A percentile compares a stretch with the other conserved stretches of the same genome.
phyloP scores from a whole-genome alignment of 1,139 yeast genomes.

The Lodderomyces margitis region DNA sequence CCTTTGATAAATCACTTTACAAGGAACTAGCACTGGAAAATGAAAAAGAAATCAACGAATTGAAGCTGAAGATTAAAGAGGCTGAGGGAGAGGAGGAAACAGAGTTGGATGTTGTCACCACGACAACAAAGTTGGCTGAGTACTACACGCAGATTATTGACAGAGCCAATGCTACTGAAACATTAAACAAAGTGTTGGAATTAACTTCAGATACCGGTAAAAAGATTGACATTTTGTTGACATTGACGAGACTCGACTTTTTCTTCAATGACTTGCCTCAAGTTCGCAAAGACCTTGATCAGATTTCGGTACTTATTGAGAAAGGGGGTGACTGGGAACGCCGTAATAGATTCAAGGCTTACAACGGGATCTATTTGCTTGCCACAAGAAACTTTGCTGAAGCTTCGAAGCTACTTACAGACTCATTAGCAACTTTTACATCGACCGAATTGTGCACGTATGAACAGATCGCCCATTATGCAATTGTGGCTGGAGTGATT shows the following conservation, averaged over 20 bases:
- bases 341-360: constrained; percentile 90
- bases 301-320: constrained; percentile 73
- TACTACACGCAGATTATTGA: constrained; percentile 86
- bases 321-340: constrained; percentile 99
- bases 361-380: constrained; percentile 78
- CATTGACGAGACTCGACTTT: constrained; percentile 82
- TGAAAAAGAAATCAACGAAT: constrained; percentile 50
- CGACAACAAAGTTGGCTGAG: constrained; percentile 81
- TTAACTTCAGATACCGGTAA: constrained; percentile 84
- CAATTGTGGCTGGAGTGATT: constrained; percentile 82
- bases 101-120: constrained; percentile 74
- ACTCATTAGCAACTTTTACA: constrained; percentile 92
- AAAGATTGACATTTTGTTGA: constrained; percentile 80
- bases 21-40: constrained; percentile 52
- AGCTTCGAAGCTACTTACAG: constrained; percentile 80
- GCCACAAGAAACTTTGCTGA: constrained; percentile 84
- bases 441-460: constrained; percentile 90
- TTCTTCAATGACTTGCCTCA: constrained; percentile 77
- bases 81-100: constrained; percentile 91
- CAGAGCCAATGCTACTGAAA: constrained; percentile 65
- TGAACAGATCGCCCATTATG: constrained; percentile 86
- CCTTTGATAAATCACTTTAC: constrained; percentile 62
- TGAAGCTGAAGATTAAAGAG: constrained; percentile 63
- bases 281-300: constrained; percentile 73
- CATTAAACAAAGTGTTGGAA: constrained; percentile 73